Percentiles rank a stretch among this genome's conserved stretches.
Conservation (phyloP, 2,329 filamentous ascomycete genomes). For the Massarina eburnea region DNA sequence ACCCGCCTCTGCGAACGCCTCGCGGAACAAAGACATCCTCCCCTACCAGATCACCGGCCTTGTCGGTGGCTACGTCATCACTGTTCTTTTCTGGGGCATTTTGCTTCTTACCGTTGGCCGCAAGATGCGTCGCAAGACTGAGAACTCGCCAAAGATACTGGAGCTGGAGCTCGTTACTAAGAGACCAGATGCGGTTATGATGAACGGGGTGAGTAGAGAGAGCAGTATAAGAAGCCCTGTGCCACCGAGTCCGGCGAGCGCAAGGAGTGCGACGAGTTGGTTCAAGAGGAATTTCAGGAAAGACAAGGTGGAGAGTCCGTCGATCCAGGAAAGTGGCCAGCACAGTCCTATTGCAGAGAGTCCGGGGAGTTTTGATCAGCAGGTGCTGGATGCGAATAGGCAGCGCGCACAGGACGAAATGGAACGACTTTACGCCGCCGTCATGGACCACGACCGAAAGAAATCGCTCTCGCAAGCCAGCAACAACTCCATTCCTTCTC, state of each 20-base stretch:
- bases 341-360: constrained; percentile 53
- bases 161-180: constrained; percentile 62
- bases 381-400: constrained; percentile 72
- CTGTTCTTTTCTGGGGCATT: constrained; percentile 71
- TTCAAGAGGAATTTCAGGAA: constrained; percentile 36
- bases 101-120: constrained; percentile 53
- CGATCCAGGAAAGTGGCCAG: constrained; percentile 17
- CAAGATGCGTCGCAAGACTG: constrained; percentile 47
- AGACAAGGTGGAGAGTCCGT: constrained; percentile 14
- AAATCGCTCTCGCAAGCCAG: constrained; percentile 41
- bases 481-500: constrained; percentile 20
- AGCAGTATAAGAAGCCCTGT: constrained; percentile 10
- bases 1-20: constrained; percentile 31
- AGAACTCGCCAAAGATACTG: constrained; percentile 54
- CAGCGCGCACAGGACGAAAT: constrained; percentile 78
- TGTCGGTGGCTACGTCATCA: constrained; percentile 78
- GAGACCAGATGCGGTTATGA: constrained; percentile 6
- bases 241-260: constrained; percentile 35
- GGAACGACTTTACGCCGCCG: constrained; percentile 86
- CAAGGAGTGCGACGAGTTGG: constrained; percentile 35
- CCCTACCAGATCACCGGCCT: constrained; percentile 83
- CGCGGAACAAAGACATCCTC: constrained; percentile 57
- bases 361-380: constrained; percentile 73
- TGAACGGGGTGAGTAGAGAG: constrained; percentile 21
- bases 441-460: constrained; percentile 80